Evolutionary conservation across 2,329 filamentous ascomycete genomes (phyloP), one percentile per base, ranked within the genome.

Genomic region (Trichoderma pleuroti): DNA sequence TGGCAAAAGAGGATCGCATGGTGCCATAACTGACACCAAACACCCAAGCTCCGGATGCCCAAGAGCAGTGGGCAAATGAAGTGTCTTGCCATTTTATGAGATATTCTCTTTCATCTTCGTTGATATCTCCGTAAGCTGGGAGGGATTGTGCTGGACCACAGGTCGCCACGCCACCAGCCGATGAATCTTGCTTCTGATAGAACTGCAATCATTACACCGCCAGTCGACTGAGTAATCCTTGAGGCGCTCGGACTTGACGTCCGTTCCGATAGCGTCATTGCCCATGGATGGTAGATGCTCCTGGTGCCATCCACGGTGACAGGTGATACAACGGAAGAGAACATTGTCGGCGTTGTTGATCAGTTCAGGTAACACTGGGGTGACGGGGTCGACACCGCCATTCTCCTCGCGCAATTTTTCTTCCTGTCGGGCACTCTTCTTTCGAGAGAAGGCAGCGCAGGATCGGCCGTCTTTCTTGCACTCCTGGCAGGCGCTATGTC

Each of bases 11-110:
- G 11, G 85, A 88, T 18, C 93, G 89, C 90, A 92, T 97, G 0
- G 79, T 71, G 4, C 81, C 76, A 14, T 86, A 82, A 18, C 88
- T 87, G 11, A 91, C 85, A 7, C 94, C 93, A 84, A 88, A 95
- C 1, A 97, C 87, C 96, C 96, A 99, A 18, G 91, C 86, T 14
- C 95, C 96, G 11, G 93, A 89, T 86, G 93, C 92, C 96, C 97
- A 99, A 8, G 85, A 86, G 67, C 92, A 93, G 74, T 93, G 91
- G 73, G 90, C 91, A 76, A 98, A 97, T 0, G 95, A 97, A 70
- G 88, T 86, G 0, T 85, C 84, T 57, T 92, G 89, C 93, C 94
- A 98, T 78, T 96, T 97, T 75, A 99, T 83, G 3, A 99, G 86
- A 76, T 98, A 99, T 75, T 98, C 93, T 74, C 94, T 94, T n/a